Conservation (phyloP, 2,329 filamentous ascomycete genomes). For the Ophiosphaerella herpotricha region DNA sequence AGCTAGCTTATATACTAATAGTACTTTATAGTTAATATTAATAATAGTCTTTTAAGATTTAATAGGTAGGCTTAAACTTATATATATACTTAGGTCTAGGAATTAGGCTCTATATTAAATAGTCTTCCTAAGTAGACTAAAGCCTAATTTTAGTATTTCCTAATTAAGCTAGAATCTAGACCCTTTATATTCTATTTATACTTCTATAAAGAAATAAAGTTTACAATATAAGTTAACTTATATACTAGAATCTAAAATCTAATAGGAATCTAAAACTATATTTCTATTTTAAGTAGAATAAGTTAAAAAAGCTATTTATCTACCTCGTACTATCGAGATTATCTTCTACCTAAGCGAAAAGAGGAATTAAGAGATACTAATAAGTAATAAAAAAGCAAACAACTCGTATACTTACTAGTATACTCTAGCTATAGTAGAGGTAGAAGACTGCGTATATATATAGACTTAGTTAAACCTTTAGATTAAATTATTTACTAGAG, state of each 20-base stretch:
- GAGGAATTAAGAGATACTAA: neutral
- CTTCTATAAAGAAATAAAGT: neutral
- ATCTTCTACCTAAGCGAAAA: neutral
- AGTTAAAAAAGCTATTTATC: neutral
- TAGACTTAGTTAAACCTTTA: neutral
- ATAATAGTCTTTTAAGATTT: neutral
- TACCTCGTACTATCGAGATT: neutral
- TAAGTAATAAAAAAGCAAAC: neutral
- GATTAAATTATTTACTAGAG: neutral
- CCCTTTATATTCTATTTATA: neutral
- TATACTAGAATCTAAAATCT: neutral
- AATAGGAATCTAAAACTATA: neutral
- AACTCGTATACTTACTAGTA: neutral
- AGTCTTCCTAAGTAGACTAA: neutral
- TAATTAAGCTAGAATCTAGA: neutral
- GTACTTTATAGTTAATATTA: slow-evolving; percentile 19
- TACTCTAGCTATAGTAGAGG: neutral
- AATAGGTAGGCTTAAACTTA: neutral
- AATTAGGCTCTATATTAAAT: neutral
- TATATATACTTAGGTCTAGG: neutral
- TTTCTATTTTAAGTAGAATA: neutral
- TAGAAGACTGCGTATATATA: neutral
- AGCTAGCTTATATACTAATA: slow-evolving; percentile 30
- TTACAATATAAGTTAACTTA: neutral
- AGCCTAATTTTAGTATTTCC: neutral